Base-by-base conservation (phyloP, 2,329 filamentous ascomycete genomes). In the Phialophora expanda region DNA sequence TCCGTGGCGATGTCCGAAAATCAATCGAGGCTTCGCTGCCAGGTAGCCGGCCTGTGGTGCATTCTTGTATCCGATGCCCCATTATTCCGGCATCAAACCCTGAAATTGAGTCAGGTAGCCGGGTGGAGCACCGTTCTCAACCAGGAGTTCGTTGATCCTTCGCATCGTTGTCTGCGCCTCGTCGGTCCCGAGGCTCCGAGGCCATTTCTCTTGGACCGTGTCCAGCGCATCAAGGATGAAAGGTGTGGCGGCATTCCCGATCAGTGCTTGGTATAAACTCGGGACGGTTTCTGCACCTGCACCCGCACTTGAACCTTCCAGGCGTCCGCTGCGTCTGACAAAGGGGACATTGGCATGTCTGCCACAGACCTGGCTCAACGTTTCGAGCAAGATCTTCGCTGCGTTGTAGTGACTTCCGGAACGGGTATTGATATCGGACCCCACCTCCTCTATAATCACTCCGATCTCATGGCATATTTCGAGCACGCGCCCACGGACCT, bases 171-270 rank as follows among this genome's bases (percentile, higher is more conserved):
- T 44, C n/a, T 34, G 28, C 22, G 55, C 44, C 20, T 50, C 50
- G 2, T 22, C 30, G 14, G 57, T 54, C 22, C 24, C 26, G 22
- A 62, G 34, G 26, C 26, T 22, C 28, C 41, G 32, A 5, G 64
- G 64, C 58, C 53, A 62, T 26, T 59, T 56, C n/a, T 55, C 56
- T 20, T 51, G 48, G n/a, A 66, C 34, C 11, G 24, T 38, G 20
- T 66, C 55, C 8, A 68, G 58, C 2, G 63, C 63, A 34, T 62
- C 58, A 6, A 68, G 62, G 30, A 66, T 61, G 55, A 66, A 66
- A 51, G 54, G 46, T 17, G 30, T 44, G 11, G 55, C 14, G 14
- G 38, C 56, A 20, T 46, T 26, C 50, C 62, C 32, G 12, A 68
- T 68, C 12, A 68, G 54, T 24, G 17, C 32, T 17, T 62, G 58